Percentiles rank a stretch among this genome's conserved stretches.
Evolutionary conservation across 1,139 yeast species (phyloP).

Genomic region (Pichia sp.): DNA sequence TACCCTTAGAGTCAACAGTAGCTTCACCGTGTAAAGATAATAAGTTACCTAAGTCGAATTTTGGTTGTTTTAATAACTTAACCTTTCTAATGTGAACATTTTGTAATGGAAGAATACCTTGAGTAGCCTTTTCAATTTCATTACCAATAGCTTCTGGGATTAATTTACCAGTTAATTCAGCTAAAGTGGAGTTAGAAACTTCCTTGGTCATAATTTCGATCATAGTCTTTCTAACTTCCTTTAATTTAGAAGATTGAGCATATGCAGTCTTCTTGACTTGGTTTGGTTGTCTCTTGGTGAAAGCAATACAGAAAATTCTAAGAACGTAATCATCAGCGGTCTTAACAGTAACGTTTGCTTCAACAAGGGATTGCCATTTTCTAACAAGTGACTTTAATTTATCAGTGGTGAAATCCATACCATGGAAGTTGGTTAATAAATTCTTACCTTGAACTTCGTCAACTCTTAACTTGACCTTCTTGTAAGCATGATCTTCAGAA

Average conservation of each 20-base stretch:
- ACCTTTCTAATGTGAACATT: constrained; percentile 91
- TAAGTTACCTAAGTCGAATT: constrained; percentile 83
- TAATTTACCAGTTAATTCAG: constrained; percentile 82
- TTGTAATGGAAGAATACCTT: constrained; percentile 81
- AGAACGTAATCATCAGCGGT: constrained; percentile 86
- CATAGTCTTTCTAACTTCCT: constrained; percentile 80
- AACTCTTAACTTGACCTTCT: constrained; percentile 83
- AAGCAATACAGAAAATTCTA: constrained; percentile 84
- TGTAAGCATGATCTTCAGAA: constrained; percentile 88
- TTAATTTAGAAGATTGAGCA: constrained; percentile 86
- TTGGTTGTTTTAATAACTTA: constrained; percentile 85
- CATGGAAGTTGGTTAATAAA: constrained; percentile 93
- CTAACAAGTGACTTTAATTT: constrained; percentile 85
- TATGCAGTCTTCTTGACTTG: constrained; percentile 88
- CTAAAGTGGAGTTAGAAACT: constrained; percentile 75
- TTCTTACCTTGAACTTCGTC: constrained; percentile 92
- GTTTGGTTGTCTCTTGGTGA: constrained; percentile 87
- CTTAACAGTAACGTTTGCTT: constrained; percentile 87
- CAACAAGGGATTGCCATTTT: constrained; percentile 91
- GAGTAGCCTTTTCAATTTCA: constrained; percentile 83
- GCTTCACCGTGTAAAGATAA: constrained; percentile 90
- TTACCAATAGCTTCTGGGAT: constrained; percentile 89
- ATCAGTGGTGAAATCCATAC: constrained; percentile 86
- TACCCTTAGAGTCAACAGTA: constrained; percentile 74
- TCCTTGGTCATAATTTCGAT: constrained; percentile 80